Evolutionary conservation across 2,329 filamentous ascomycete genomes (phyloP).

Genomic region (Colletotrichum incanum): DNA sequence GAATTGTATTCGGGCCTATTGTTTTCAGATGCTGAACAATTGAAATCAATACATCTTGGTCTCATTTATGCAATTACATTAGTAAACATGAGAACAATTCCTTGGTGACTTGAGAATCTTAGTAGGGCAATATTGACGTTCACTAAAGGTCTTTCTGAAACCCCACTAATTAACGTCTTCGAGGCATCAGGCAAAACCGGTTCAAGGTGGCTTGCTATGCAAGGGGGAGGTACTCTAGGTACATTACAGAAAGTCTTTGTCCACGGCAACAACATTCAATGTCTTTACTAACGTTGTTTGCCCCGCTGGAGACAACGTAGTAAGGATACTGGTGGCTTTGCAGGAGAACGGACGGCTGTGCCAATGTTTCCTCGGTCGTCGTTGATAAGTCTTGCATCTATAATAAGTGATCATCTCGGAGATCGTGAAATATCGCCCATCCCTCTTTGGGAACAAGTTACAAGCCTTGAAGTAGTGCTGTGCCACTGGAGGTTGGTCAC

Average conservation of each 20-base stretch:
- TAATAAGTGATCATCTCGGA: too few species aligned
- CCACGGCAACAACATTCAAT: neutral
- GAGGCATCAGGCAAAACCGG: neutral
- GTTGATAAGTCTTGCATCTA: neutral
- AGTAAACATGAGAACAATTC: neutral
- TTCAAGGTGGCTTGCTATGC: neutral
- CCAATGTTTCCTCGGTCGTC: neutral
- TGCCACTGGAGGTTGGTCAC: neutral
- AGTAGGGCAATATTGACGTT: neutral
- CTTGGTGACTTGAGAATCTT: neutral
- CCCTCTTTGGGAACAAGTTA: neutral
- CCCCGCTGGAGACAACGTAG: neutral
- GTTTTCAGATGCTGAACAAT: neutral
- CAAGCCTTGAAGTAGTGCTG: neutral
- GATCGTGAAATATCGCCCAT: neutral
- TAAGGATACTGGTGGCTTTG: neutral
- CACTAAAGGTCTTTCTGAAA: neutral
- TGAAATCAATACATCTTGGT: neutral
- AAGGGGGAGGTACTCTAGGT: neutral
- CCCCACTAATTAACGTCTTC: neutral
- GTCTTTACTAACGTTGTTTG: neutral
- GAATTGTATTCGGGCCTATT: neutral
- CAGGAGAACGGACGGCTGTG: neutral
- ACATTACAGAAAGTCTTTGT: neutral
- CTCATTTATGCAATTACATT: neutral